Evolutionary conservation across 192 early-diverging fungal genomes (phyloP), one percentile per base, ranked within the genome.

Genomic region (Jimgerdemannia flammicorona): DNA sequence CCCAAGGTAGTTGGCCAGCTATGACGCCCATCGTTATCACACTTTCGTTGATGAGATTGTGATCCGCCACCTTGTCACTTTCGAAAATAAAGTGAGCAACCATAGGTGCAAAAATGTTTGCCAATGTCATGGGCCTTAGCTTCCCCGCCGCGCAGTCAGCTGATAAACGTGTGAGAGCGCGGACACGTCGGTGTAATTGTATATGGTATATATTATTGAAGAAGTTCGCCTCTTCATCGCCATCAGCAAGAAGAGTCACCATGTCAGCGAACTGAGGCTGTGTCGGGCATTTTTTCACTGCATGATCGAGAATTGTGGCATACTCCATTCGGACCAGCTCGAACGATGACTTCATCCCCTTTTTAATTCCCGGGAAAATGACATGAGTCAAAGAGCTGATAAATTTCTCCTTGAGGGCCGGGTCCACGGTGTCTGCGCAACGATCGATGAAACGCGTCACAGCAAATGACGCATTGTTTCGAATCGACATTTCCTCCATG

Each of bases 201-300:
- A 99, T 90, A 75, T 99, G 98, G 73, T 95, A 88, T 71, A 99
- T 89, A 77, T 99, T 99, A 81, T 88, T 91, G 79, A 99, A 99
- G 84, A 99, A 96, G 72, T 91, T 97, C 4, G 94, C 90, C 76
- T 99, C 95, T n/a, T 96, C 94, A 78, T 95, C 92, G 40, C 87
- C 91, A 71, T 86, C 86, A 18, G 85, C 91, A 64, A 95, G 74
- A 20, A 96, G 79, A 18, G 78, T 75, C 0, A 78, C 75, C 89
- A 96, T 84, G 75, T 92, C 91, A 7, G 77, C 75, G 74, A 96
- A 92, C 19, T 89, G 81, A 40, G 83, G 77, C 19, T 88, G 44
- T 8, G 80, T 77, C 19, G 90, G 86, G 80, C 92, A 92, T 10
- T 79, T 77, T 67, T 87, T 82, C 44, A 96, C 88, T 40, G 90